These are phyloP conservation scores for Zhuliangozyma blackwelliae DNA, from an alignment of 1,139 yeast genomes.

Conservation along the genomic window DNA sequence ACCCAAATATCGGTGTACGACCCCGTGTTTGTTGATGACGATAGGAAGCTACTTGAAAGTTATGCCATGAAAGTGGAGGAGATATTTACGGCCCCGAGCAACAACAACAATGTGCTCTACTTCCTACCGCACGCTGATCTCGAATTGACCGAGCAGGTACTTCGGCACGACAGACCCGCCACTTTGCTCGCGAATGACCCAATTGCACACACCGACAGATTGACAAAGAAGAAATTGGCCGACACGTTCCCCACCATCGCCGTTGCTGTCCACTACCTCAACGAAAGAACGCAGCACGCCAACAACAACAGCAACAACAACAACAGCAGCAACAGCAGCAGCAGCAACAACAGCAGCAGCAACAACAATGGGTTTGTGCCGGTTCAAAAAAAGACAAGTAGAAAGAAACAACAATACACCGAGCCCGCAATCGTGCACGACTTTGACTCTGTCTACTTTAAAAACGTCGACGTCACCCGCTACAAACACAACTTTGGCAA, in stretches of 20 bases:
- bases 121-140: slow-evolving; percentile 78
- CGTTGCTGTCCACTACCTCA: slow-evolving; percentile 29
- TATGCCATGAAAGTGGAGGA: slow-evolving; percentile 18
- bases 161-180: slow-evolving; percentile 28
- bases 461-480: slow-evolving; percentile 13
- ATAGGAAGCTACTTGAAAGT: slow-evolving; percentile 26
- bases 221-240: slow-evolving; percentile 36
- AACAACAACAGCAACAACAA: slow-evolving; percentile 13
- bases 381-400: slow-evolving; percentile 19
- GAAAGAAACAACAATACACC: slow-evolving; percentile 11
- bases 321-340: slow-evolving; percentile 26
- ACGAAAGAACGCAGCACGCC: slow-evolving; percentile 3
- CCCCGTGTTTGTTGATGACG: slow-evolving; percentile 54
- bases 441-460: slow-evolving; percentile 30
- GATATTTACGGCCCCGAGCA: slow-evolving; percentile 12
- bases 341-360: background rate
- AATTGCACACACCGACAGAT: slow-evolving; percentile 48
- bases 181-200: slow-evolving; percentile 47
- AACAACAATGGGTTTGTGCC: slow-evolving; percentile 31
- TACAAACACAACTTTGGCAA: slow-evolving; percentile 12
- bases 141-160: slow-evolving; percentile 45
- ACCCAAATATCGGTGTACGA: slow-evolving; percentile 51
- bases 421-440: slow-evolving; percentile 38
- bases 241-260: slow-evolving; percentile 40
- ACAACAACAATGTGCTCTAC: slow-evolving; percentile 22